phyloP scores from a whole-genome alignment of 2,329 filamentous ascomycete species.

The Clonostachys rosea region DNA sequence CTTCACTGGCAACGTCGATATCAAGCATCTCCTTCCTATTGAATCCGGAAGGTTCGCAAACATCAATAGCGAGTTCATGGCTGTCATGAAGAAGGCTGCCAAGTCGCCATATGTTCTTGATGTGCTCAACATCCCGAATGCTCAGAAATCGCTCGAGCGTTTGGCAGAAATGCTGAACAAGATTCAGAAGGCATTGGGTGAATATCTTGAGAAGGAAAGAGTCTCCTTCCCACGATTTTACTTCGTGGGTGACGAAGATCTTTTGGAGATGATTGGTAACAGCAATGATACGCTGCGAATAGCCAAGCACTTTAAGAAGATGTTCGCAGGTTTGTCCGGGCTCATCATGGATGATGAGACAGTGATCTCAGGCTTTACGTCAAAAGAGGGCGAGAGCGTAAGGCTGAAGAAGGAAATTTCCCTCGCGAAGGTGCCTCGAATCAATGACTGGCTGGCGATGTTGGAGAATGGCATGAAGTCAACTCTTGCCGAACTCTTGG shows the following conservation, averaged over 20 bases:
- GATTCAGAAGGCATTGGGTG: constrained; percentile 96
- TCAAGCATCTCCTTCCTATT: constrained; percentile 94
- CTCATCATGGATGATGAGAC: constrained; percentile 87
- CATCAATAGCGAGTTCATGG: constrained; percentile 97
- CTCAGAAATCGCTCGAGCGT: constrained; percentile 92
- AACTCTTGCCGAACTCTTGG: constrained; percentile 84
- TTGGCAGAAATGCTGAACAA: constrained; percentile 97
- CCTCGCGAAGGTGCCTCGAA: constrained; percentile 86
- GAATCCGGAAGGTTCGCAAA: constrained; percentile 97
- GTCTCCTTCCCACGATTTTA: constrained; percentile 98
- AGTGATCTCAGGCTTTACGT: constrained; percentile 87
- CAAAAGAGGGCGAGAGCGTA: constrained; percentile 90
- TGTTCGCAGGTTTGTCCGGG: constrained; percentile 95
- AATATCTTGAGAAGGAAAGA: constrained; percentile 96
- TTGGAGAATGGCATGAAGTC: constrained; percentile 91
- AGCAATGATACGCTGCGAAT: constrained; percentile 96
- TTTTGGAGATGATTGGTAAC: constrained; percentile 98
- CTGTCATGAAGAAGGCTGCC: constrained; percentile 99
- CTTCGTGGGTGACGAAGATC: constrained; percentile 97
- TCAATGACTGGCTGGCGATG: constrained; percentile 98
- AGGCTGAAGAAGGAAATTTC: constrained; percentile 87
- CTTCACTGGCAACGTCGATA: constrained; percentile 97
- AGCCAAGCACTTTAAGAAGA: constrained; percentile 98
- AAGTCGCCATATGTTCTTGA: constrained; percentile 95
- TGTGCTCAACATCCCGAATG: constrained; percentile 90